Conservation (phyloP, 257 asterid genomes). For the Solanum chmielewskii region DNA sequence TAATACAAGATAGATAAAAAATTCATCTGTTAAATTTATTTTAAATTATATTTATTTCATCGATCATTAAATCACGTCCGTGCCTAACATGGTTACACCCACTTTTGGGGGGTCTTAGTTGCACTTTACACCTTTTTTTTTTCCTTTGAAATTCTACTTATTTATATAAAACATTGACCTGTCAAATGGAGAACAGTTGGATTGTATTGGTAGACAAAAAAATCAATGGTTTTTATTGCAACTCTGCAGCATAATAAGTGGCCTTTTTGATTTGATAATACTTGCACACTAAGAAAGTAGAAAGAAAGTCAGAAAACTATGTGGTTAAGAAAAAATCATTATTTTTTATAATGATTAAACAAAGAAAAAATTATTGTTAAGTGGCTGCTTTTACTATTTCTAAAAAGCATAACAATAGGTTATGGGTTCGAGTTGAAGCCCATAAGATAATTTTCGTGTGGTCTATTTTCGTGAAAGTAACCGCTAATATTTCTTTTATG, state of each 20-base stretch:
- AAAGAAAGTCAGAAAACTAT: not conserved
- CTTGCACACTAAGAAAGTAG: slow-evolving; percentile 62
- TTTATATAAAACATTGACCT: slow-evolving; percentile 6
- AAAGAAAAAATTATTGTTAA: not conserved
- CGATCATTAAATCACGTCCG: not conserved
- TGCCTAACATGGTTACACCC: not conserved
- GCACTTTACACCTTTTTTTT: slow-evolving; percentile 27
- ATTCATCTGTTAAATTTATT: too few species aligned
- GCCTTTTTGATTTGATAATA: slow-evolving; percentile 10
- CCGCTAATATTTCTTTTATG: accelerated
- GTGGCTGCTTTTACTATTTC: not conserved
- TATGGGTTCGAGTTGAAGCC: not conserved
- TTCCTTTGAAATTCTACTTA: slow-evolving; percentile 15
- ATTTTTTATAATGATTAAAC: not conserved
- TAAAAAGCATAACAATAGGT: not conserved
- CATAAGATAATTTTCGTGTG: not conserved
- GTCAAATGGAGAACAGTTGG: slow-evolving; percentile 9
- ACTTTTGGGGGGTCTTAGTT: not conserved
- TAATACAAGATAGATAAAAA: too few species aligned
- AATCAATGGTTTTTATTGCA: slow-evolving; percentile 12
- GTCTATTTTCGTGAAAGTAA: not conserved
- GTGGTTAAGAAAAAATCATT: slow-evolving; percentile 3
- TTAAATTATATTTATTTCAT: not conserved
- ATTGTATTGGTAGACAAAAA: not conserved
- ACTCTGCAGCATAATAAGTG: not conserved